A percentile compares a stretch with the other conserved stretches of the same genome.
Conservation (phyloP, 1,284 basidiomycete species). For the Volvariella volvacea region DNA sequence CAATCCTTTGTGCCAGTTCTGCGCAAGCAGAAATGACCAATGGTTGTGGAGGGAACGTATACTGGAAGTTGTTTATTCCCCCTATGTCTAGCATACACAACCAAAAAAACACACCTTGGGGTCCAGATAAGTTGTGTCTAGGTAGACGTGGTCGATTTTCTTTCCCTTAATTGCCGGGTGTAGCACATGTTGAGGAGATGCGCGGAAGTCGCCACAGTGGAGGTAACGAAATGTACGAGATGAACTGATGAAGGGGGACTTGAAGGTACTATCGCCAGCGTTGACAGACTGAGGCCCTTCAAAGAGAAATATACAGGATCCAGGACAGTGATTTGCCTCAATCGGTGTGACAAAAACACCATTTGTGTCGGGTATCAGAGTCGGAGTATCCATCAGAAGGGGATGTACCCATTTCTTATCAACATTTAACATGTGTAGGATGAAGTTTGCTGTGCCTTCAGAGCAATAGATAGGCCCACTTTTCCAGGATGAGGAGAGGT, state of each 20-base stretch:
- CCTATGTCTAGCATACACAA: background rate
- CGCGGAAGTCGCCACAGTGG: slow-evolving; percentile 94
- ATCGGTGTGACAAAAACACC: slow-evolving; percentile 90
- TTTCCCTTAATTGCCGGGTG: slow-evolving; percentile 80
- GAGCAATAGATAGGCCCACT: slow-evolving; percentile 95
- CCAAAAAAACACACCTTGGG: slow-evolving; percentile 52
- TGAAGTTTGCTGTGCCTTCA: slow-evolving; percentile 83
- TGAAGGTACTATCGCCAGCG: slow-evolving; percentile 77
- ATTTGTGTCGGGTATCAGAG: slow-evolving; percentile 73
- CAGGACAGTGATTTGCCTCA: slow-evolving; percentile 98
- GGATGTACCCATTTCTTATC: slow-evolving; percentile 84
- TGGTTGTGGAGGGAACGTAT: slow-evolving; percentile 93
- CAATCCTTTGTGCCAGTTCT: slow-evolving; percentile 64
- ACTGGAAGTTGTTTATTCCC: slow-evolving; percentile 34
- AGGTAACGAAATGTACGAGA: slow-evolving; percentile 78
- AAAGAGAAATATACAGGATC: slow-evolving; percentile 90
- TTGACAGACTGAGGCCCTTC: slow-evolving; percentile 87
- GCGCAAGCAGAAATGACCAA: slow-evolving; percentile 91
- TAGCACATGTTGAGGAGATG: slow-evolving; percentile 76
- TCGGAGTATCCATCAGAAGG: slow-evolving; percentile 75
- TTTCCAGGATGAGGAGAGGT: slow-evolving; percentile 81
- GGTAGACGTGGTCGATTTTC: slow-evolving; percentile 81
- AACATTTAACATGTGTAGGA: slow-evolving; percentile 85
- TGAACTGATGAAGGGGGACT: slow-evolving; percentile 66
- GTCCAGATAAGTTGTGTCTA: slow-evolving; percentile 96